Conservation (phyloP, 2,329 filamentous ascomycete genomes). For the Pseudocercospora fuligena region DNA sequence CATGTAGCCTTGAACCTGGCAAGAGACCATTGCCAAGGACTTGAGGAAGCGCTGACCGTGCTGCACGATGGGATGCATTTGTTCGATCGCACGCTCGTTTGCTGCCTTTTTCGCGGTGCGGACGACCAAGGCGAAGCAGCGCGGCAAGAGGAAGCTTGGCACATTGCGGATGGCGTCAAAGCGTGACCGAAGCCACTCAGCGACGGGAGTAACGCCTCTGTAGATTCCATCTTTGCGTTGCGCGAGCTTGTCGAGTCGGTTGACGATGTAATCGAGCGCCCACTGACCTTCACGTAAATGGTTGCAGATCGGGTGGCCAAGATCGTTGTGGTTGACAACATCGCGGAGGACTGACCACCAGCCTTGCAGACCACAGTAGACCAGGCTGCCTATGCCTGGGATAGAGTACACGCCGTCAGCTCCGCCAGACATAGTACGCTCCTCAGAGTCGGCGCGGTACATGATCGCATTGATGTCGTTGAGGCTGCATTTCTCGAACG, state of each 20-base stretch:
- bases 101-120: constrained; percentile 87
- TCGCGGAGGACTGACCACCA: constrained; percentile 93
- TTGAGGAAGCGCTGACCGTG: constrained; percentile 88
- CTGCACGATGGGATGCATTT: constrained; percentile 78
- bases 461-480: constrained; percentile 89
- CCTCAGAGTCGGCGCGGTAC: constrained; percentile 91
- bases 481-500: constrained; percentile 75
- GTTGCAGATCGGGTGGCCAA: constrained; percentile 91
- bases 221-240: constrained; percentile 62
- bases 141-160: constrained; percentile 85
- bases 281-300: constrained; percentile 90
- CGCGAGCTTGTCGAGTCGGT: constrained; percentile 72
- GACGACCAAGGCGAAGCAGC: constrained; percentile 90
- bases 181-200: constrained; percentile 79
- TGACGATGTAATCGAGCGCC: constrained; percentile 86
- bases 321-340: constrained; percentile 84
- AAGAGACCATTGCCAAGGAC: constrained; percentile 84
- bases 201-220: constrained; percentile 65
- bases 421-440: constrained; percentile 76
- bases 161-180: constrained; percentile 85
- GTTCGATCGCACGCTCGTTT: constrained; percentile 74
- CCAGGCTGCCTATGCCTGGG: constrained; percentile 79
- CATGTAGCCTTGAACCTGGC: constrained; percentile 87
- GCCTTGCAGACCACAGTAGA: constrained; percentile 96
- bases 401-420: constrained; percentile 88